Evolutionary conservation across 192 early-diverging fungal genomes (phyloP).

Genomic region (Cladochytrium replicatum): DNA sequence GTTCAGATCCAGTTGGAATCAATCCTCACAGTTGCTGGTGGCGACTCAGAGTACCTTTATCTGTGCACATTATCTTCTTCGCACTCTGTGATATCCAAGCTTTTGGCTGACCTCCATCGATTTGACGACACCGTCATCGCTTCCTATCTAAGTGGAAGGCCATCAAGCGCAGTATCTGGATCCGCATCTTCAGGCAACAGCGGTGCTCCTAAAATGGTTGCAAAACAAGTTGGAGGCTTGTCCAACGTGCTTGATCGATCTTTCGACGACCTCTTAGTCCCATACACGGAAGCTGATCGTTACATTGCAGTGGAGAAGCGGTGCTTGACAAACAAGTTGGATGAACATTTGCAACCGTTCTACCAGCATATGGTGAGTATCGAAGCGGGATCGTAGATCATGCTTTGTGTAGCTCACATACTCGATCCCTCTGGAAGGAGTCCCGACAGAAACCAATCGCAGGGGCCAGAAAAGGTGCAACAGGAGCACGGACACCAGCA

Average conservation of each 20-base stretch:
- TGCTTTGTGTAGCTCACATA: neutral
- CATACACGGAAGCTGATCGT: slow-evolving; percentile 80
- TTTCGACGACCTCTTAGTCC: slow-evolving; percentile 90
- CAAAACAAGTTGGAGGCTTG: slow-evolving; percentile 33
- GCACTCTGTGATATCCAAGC: slow-evolving; percentile 60
- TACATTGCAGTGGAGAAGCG: slow-evolving; percentile 72
- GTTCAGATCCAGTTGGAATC: slow-evolving; percentile 83
- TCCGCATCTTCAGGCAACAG: too few relatives aligned
- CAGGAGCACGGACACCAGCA: too few relatives aligned
- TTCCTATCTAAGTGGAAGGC: slow-evolving; percentile 34
- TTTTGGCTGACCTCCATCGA: slow-evolving; percentile 67
- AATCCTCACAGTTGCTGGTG: slow-evolving; percentile 59
- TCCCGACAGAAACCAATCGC: neutral
- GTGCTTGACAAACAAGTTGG: slow-evolving; percentile 60
- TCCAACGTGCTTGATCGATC: slow-evolving; percentile 73
- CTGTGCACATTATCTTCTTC: slow-evolving; percentile 64
- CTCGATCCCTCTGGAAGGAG: neutral
- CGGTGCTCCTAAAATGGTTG: slow-evolving; percentile 23
- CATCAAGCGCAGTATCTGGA: slow-evolving; percentile 22
- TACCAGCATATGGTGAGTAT: slow-evolving; percentile 21
- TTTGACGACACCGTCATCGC: slow-evolving; percentile 61
- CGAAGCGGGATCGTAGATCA: neutral
- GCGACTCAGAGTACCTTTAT: slow-evolving; percentile 66
- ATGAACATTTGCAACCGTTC: slow-evolving; percentile 14
- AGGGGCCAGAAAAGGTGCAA: neutral